These are phyloP conservation scores for Leishmania mexicana DNA, from an alignment of 208 protist species.

Conservation along the genomic window DNA sequence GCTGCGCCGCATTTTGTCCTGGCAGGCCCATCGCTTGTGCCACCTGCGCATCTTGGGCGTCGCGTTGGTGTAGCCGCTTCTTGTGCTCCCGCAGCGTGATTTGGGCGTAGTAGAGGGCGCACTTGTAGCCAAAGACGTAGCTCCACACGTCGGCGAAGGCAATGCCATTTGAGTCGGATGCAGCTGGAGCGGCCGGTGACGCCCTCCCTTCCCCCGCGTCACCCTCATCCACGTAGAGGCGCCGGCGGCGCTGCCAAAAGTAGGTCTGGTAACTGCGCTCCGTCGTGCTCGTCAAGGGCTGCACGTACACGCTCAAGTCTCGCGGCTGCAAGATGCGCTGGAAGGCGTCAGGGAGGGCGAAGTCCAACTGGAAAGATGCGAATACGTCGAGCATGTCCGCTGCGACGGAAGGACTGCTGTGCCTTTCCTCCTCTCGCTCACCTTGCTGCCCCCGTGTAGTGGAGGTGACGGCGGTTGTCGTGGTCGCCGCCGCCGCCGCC, in stretches of 20 bases:
- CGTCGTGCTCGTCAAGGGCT: conserved; percentile 19
- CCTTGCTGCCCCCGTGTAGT: neutral
- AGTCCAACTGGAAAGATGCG: conserved; percentile 69
- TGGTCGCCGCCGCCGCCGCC: neutral
- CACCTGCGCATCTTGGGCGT: conserved; percentile 45
- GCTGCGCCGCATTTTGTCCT: conserved; percentile 1
- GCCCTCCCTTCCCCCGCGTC: neutral
- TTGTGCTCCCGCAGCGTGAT: conserved; percentile 64
- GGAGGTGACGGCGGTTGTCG: neutral
- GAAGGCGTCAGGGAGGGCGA: conserved; percentile 60
- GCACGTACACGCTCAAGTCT: conserved; percentile 51
- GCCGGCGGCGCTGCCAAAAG: conserved; percentile 77
- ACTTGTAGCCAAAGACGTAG: conserved; percentile 82
- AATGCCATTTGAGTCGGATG: conserved; percentile 1
- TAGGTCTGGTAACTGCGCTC: conserved; percentile 51
- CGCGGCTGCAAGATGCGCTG: conserved; percentile 60
- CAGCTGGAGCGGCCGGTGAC: neutral
- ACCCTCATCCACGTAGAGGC: conserved; percentile 23
- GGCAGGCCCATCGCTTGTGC: conserved; percentile 40
- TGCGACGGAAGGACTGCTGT: neutral
- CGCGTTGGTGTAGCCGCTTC: conserved; percentile 61
- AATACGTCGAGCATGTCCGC: conserved; percentile 68
- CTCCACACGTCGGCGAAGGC: conserved; percentile 69
- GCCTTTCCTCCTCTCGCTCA: neutral
- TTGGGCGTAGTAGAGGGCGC: conserved; percentile 77